Conservation (phyloP, 176 grass and related monocot species). For the Oryza nivara region DNA sequence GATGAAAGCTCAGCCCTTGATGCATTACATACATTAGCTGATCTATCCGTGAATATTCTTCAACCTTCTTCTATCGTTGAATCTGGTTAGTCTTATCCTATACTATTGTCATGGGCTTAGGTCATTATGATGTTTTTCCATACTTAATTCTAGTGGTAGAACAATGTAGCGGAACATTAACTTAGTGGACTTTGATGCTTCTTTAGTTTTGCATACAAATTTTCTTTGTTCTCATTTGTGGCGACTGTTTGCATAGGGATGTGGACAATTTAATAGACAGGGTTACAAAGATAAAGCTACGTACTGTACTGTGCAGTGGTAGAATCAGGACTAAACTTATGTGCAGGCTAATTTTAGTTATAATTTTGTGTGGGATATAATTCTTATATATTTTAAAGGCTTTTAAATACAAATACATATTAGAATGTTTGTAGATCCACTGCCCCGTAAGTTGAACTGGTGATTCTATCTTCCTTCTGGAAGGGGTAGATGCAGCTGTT, state of each 20-base stretch:
- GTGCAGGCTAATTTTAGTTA: background rate
- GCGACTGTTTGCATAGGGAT: slow-evolving; percentile 25
- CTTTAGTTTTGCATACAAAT: slow-evolving; percentile 29
- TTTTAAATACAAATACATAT: background rate
- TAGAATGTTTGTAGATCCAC: background rate
- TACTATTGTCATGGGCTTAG: background rate
- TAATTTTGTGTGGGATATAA: background rate
- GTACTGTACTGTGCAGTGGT: background rate
- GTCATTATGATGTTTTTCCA: background rate
- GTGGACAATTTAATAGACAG: background rate
- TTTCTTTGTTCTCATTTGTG: background rate
- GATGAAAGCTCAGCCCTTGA: slow-evolving; percentile 78
- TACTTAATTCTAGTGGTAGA: slow-evolving; percentile 22
- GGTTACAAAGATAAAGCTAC: slow-evolving; percentile 12
- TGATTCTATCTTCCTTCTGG: slow-evolving; percentile 22
- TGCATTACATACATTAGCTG: slow-evolving; percentile 90
- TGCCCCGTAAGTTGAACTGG: background rate
- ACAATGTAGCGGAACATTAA: slow-evolving; percentile 16
- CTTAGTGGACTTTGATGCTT: slow-evolving; percentile 16
- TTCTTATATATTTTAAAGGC: slow-evolving; percentile 1
- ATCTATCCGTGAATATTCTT: slow-evolving; percentile 95
- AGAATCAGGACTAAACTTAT: slow-evolving; percentile 11
- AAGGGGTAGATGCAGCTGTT: slow-evolving; percentile 22
- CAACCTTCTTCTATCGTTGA: slow-evolving; percentile 70
- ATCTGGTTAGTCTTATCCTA: slow-evolving; percentile 70